Percentiles rank a stretch among this genome's conserved stretches.
Conservation (phyloP, 78 protist species). For the Dictyostelium citrinum region DNA sequence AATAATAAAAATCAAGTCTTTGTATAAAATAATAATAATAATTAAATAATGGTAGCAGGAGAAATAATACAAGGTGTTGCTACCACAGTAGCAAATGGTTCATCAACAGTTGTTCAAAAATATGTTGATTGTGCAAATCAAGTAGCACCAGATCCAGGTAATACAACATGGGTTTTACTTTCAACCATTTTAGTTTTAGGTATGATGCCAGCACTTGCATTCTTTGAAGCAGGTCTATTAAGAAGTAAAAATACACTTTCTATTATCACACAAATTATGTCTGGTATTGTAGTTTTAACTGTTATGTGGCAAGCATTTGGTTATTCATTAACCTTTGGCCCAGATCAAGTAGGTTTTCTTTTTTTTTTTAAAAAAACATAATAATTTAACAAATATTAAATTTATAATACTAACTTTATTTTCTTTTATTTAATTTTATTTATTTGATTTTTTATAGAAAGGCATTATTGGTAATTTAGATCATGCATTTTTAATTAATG, state of each 20-base stretch:
- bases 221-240: slow-evolving; percentile 90
- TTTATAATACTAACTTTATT: background rate
- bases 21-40: background rate
- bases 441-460: background rate
- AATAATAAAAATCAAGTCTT: too few species aligned
- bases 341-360: slow-evolving; percentile 32
- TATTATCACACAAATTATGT: slow-evolving; percentile 82
- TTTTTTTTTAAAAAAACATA: background rate
- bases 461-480: slow-evolving; percentile 82
- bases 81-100: background rate
- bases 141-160: slow-evolving; percentile 67
- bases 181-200: slow-evolving; percentile 77
- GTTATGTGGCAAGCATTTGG: slow-evolving; percentile 89
- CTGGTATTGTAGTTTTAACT: slow-evolving; percentile 68
- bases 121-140: background rate
- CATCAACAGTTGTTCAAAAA: background rate
- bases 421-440: background rate
- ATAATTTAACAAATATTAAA: background rate
- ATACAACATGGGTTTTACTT: slow-evolving; percentile 80
- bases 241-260: slow-evolving; percentile 86
- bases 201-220: slow-evolving; percentile 92
- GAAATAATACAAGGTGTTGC: background rate
- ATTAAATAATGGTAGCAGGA: background rate
- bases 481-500: slow-evolving; percentile 44
- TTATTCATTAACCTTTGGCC: slow-evolving; percentile 84